These are phyloP conservation scores for Immersiporthe knoxdaviesiana DNA, from an alignment of 2,329 filamentous ascomycete species.

Conservation along the genomic window DNA sequence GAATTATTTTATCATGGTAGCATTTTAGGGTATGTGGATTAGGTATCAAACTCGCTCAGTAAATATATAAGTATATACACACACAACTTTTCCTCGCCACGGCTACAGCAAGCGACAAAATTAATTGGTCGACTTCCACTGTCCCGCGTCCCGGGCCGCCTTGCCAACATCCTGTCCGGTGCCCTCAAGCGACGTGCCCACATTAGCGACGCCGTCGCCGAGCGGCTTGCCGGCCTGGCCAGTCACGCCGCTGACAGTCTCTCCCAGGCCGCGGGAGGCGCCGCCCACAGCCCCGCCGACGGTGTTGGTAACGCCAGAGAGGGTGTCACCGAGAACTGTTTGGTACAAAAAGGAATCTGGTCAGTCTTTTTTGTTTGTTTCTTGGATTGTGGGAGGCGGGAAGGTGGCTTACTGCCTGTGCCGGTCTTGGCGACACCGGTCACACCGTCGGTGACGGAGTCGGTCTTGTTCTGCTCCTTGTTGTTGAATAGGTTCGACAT, in stretches of 20 bases:
- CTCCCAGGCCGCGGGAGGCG: constrained; percentile 23
- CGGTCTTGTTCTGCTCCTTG: constrained; percentile 21
- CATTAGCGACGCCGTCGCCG: constrained; percentile 26
- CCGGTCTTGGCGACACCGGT: constrained; percentile 28
- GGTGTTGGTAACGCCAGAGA: constrained; percentile 26
- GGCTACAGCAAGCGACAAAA: neutral
- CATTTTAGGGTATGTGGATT: neutral
- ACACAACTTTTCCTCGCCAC: neutral
- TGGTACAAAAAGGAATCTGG: neutral
- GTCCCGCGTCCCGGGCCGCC: constrained; percentile 22
- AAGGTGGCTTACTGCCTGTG: constrained; percentile 24
- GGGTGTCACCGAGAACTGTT: constrained; percentile 24
- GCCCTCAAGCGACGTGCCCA: constrained; percentile 24
- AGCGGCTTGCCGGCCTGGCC: constrained; percentile 26
- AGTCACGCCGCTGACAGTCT: constrained; percentile 24
- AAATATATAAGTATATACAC: neutral
- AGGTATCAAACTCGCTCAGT: neutral
- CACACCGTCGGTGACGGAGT: constrained; percentile 21
- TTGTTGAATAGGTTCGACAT: constrained; percentile 27
- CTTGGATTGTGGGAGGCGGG: too few relatives aligned
- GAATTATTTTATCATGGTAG: neutral
- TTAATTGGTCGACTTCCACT: constrained; percentile 30
- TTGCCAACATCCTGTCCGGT: constrained; percentile 24
- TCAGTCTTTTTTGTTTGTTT: neutral
- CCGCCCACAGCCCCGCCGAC: constrained; percentile 27